A percentile compares a stretch with the other conserved stretches of the same genome.
phyloP scores from a whole-genome alignment of 768 basidiomycete genomes.

The Serendipita sp. region DNA sequence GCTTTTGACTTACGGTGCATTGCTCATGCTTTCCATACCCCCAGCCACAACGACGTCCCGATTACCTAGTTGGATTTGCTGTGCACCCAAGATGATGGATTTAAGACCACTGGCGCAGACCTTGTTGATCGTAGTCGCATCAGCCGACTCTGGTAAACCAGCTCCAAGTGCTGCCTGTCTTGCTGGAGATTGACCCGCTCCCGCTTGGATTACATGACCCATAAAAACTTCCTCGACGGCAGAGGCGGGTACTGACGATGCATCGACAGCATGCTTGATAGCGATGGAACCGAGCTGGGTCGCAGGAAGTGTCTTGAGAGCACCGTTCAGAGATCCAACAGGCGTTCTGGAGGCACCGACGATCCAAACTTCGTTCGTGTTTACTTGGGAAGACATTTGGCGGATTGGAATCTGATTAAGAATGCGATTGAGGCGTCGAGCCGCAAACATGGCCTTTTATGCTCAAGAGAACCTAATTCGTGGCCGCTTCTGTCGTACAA shows the following conservation, averaged over 20 bases:
- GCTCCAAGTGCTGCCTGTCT: conserved; percentile 87
- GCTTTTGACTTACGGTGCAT: conserved; percentile 67
- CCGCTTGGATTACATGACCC: conserved; percentile 95
- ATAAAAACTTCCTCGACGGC: conserved; percentile 91
- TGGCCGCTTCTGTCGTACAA: background rate
- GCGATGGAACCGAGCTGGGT: conserved; percentile 80
- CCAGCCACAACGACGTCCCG: conserved; percentile 79
- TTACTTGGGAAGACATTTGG: conserved; percentile 13
- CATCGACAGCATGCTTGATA: conserved; percentile 76
- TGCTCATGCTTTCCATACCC: conserved; percentile 99
- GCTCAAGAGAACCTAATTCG: background rate
- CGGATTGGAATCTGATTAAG: conserved; percentile 9
- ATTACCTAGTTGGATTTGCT: conserved; percentile 77
- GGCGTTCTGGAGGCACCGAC: conserved; percentile 89
- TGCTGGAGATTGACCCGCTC: conserved; percentile 95
- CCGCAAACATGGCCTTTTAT: conserved; percentile 9
- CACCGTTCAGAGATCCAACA: conserved; percentile 81
- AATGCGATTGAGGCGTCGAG: conserved; percentile 8
- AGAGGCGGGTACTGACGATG: conserved; percentile 62
- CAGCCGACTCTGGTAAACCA: conserved; percentile 70
- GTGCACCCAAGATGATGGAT: conserved; percentile 83
- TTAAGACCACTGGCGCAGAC: conserved; percentile 98
- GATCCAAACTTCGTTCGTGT: conserved; percentile 72
- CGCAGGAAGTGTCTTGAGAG: conserved; percentile 75
- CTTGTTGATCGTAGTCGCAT: conserved; percentile 99